Percentiles rank a stretch among this genome's conserved stretches.
Evolutionary conservation across 805 yeast genomes (phyloP).

Genomic region (Yarrowia yakushimensis): DNA sequence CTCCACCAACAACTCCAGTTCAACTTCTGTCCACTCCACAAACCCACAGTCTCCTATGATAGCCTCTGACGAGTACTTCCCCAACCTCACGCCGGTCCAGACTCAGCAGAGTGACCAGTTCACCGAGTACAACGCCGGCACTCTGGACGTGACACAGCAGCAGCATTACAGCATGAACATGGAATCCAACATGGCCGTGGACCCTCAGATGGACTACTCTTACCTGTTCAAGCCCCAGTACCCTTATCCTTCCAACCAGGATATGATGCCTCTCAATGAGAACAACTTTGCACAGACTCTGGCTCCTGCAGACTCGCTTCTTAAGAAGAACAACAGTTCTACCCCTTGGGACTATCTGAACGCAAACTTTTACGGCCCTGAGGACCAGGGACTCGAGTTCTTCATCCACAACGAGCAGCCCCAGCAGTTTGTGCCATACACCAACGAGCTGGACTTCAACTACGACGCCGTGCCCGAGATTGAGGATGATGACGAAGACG

Average conservation of each 20-base stretch:
- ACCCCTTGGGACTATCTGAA: slow-evolving; percentile 22
- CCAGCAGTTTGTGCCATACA: slow-evolving; percentile 19
- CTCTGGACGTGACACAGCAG: slow-evolving; percentile 17
- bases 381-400: slow-evolving; percentile 9
- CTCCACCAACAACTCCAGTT: slow-evolving; percentile 22
- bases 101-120: slow-evolving; percentile 15
- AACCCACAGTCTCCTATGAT: slow-evolving; percentile 23
- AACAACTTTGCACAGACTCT: slow-evolving; percentile 22
- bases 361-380: slow-evolving; percentile 16
- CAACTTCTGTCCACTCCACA: neutral
- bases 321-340: slow-evolving; percentile 20
- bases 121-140: slow-evolving; percentile 11
- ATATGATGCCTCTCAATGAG: slow-evolving; percentile 21
- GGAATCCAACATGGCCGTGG: neutral
- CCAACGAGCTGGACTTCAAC: slow-evolving; percentile 4
- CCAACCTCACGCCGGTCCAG: slow-evolving; percentile 23
- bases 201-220: slow-evolving; percentile 8
- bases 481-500: slow-evolving; percentile 23
- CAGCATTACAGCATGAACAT: slow-evolving; percentile 9
- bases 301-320: slow-evolving; percentile 17
- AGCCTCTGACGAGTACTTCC: slow-evolving; percentile 24
- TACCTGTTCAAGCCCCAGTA: slow-evolving; percentile 18
- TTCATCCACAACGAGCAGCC: slow-evolving; percentile 22
- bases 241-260: slow-evolving; percentile 8
- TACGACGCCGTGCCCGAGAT: slow-evolving; percentile 21